Conservation (phyloP, 176 grass and related monocot genomes). For the Eleusine indica region DNA sequence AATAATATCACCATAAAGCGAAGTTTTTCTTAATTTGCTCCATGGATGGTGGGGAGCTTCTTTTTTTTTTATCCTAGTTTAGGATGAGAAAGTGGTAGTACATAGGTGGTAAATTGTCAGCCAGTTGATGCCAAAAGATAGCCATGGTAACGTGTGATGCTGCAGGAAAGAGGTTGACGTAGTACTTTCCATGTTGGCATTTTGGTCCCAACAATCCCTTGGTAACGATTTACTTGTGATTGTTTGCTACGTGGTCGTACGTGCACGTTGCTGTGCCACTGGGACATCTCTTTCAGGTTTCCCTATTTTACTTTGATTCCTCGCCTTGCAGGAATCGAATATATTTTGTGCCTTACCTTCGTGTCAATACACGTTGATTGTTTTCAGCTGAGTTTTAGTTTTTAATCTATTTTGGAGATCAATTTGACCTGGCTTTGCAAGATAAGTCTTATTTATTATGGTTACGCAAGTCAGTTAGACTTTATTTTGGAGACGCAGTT, state of each 20-base stretch:
- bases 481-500: background rate
- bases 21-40: background rate
- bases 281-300: constrained; percentile 6
- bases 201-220: constrained; percentile 32
- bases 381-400: background rate
- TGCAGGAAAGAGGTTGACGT: background rate
- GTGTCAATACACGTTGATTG: background rate
- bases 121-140: constrained; percentile 9
- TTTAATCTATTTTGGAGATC: constrained; percentile 19
- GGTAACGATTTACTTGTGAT: constrained; percentile 19
- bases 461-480: constrained; percentile 32
- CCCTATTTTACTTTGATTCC: background rate
- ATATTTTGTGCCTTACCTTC: background rate
- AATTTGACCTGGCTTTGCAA: constrained; percentile 13
- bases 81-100: constrained; percentile 21
- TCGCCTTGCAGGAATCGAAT: constrained; percentile 2
- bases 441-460: constrained; percentile 12
- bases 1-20: background rate
- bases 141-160: constrained; percentile 16
- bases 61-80: constrained; percentile 5
- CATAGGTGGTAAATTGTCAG: background rate
- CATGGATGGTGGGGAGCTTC: background rate
- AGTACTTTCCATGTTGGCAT: constrained; percentile 20
- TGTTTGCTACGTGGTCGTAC: background rate
- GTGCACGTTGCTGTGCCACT: constrained; percentile 38